Evolutionary conservation across 352 stramenopile species (phyloP).

Genomic region (Globisporangium lucens): DNA sequence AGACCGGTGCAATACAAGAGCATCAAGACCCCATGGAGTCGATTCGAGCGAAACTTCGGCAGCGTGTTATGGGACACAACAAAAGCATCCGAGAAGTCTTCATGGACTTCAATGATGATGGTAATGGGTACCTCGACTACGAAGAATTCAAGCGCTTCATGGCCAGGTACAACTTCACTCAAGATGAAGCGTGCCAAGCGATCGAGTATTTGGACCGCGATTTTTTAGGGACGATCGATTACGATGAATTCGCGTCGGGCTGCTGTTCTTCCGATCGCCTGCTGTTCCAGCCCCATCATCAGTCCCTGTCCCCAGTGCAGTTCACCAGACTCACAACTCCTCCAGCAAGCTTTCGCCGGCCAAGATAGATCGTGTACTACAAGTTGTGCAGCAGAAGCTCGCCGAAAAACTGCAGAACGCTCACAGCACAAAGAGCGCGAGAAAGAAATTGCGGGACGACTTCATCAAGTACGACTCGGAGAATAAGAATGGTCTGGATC

Average conservation of each 20-base stretch:
- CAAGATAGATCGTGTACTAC: slow-evolving; percentile 24
- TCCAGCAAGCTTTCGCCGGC: slow-evolving; percentile 2
- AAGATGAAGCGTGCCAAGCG: slow-evolving; percentile 37
- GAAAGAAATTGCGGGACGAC: slow-evolving; percentile 27
- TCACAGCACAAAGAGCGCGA: slow-evolving; percentile 16
- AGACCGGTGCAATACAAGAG: slow-evolving; percentile 3
- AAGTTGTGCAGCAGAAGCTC: slow-evolving; percentile 25
- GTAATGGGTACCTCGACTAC: slow-evolving; percentile 59
- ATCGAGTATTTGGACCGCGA: slow-evolving; percentile 59
- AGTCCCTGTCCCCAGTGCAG: background rate
- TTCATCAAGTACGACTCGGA: slow-evolving; percentile 56
- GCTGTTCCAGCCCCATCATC: background rate
- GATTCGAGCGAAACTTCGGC: slow-evolving; percentile 50
- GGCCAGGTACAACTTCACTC: slow-evolving; percentile 50
- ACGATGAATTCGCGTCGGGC: slow-evolving; percentile 62
- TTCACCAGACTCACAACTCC: background rate
- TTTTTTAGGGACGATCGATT: slow-evolving; percentile 63
- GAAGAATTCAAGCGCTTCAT: slow-evolving; percentile 71
- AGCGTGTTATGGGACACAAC: slow-evolving; percentile 65
- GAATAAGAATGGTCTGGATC: slow-evolving; percentile 43
- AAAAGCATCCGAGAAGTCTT: slow-evolving; percentile 76
- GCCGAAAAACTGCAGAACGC: slow-evolving; percentile 20
- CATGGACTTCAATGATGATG: slow-evolving; percentile 60
- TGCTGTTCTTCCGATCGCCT: slow-evolving; percentile 62
- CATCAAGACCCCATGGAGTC: slow-evolving; percentile 42